A percentile compares a stretch with the other conserved stretches of the same genome.
These are phyloP conservation scores for Lentinula sp. DNA, from an alignment of 768 basidiomycete species.

Conservation along the genomic window DNA sequence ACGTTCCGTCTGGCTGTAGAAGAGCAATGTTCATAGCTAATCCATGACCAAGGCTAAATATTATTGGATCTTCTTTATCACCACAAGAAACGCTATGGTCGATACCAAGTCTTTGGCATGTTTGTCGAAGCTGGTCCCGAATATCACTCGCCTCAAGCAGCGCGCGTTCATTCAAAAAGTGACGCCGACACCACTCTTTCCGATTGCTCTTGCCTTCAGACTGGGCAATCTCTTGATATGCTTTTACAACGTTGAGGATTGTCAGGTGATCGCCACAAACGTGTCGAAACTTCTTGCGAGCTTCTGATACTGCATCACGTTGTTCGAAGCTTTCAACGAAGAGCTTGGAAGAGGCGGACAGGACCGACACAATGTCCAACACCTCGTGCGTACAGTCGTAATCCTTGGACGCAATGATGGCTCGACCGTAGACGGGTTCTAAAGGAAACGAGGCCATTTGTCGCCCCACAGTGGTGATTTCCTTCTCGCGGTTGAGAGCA, in stretches of 20 bases:
- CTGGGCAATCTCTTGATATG: conserved; percentile 66
- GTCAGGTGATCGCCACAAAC: conserved; percentile 89
- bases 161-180: conserved; percentile 79
- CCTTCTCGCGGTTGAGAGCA: conserved; percentile 63
- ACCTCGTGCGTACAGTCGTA: conserved; percentile 73
- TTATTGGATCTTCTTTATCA: conserved; percentile 60
- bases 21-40: conserved; percentile 81
- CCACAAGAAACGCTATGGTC: conserved; percentile 55
- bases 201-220: conserved; percentile 40
- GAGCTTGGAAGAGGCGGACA: conserved; percentile 76
- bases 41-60: conserved; percentile 71
- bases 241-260: conserved; percentile 75
- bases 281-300: conserved; percentile 75
- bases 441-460: conserved; percentile 90
- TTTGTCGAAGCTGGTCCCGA: conserved; percentile 65
- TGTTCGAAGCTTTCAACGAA: conserved; percentile 75
- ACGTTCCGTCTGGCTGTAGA: conserved; percentile 79
- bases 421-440: conserved; percentile 78
- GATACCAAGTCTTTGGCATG: conserved; percentile 55
- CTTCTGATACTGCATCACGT: conserved; percentile 66
- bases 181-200: conserved; percentile 77
- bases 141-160: conserved; percentile 76
- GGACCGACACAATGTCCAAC: conserved; percentile 77
- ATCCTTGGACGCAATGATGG: conserved; percentile 71
- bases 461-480: conserved; percentile 68